Conservation (phyloP, 768 basidiomycete genomes). For the Leccinellum luteum region DNA sequence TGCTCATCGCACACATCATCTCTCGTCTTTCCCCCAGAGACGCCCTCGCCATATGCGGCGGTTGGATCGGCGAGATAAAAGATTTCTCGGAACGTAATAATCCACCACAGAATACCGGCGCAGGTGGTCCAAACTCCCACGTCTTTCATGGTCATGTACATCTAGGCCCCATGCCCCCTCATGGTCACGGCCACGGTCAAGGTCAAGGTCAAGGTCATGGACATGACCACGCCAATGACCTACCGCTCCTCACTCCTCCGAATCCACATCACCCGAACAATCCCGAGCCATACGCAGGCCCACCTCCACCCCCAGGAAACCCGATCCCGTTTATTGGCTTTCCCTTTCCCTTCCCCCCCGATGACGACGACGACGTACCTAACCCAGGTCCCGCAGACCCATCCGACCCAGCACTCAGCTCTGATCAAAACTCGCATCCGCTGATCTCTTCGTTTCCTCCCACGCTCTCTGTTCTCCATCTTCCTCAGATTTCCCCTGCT, state of each 20-base stretch:
- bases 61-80: conserved; percentile 36
- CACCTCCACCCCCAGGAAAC: neutral
- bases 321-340: conserved; percentile 3
- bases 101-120: neutral
- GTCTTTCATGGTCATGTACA: conserved; percentile 4
- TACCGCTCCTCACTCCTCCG: conserved; percentile 16
- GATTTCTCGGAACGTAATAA: conserved; percentile 16
- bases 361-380: neutral
- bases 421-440: conserved; percentile 22
- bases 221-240: conserved; percentile 6
- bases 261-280: conserved; percentile 1
- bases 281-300: neutral
- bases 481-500: conserved; percentile 21
- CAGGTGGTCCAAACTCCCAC: conserved; percentile 1
- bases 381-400: conserved; percentile 3
- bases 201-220: neutral
- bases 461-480: conserved; percentile 32
- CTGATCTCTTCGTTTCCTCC: conserved; percentile 31
- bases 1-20: conserved; percentile 18
- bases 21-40: conserved; percentile 29
- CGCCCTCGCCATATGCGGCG: conserved; percentile 28
- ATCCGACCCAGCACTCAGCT: conserved; percentile 9
- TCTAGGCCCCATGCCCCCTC: conserved; percentile 1
- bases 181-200: neutral
- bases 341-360: conserved; percentile 3